Conservation (phyloP, 2,329 filamentous ascomycete species). For the Hortaea werneckii region DNA sequence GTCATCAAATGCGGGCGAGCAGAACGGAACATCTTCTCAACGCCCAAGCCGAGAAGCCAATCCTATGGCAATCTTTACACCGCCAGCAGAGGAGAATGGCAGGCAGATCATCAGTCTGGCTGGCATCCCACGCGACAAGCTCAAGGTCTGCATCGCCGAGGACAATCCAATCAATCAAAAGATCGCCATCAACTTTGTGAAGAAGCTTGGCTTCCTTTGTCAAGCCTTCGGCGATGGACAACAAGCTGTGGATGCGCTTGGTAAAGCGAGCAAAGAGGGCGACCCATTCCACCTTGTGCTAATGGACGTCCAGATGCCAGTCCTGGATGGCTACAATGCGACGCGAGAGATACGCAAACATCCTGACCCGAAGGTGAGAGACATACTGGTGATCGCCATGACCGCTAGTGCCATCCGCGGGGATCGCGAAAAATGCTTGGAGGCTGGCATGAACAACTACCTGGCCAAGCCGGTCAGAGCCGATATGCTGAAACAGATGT, state of each 20-base stretch:
- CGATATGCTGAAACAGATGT: slow-evolving; percentile 73
- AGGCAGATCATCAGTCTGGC: slow-evolving; percentile 52
- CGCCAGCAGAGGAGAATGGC: slow-evolving; percentile 31
- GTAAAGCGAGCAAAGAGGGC: slow-evolving; percentile 58
- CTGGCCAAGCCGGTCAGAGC: slow-evolving; percentile 90
- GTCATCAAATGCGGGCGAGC: slow-evolving; percentile 30
- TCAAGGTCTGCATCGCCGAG: slow-evolving; percentile 87
- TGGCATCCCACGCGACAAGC: slow-evolving; percentile 61
- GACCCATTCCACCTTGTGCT: slow-evolving; percentile 79
- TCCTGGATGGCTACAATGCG: slow-evolving; percentile 85
- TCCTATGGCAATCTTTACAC: slow-evolving; percentile 48
- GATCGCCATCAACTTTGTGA: slow-evolving; percentile 85
- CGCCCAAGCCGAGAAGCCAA: slow-evolving; percentile 32
- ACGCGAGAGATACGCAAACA: slow-evolving; percentile 75
- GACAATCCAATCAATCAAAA: slow-evolving; percentile 93
- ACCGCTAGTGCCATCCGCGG: slow-evolving; percentile 91
- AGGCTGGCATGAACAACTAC: slow-evolving; percentile 96
- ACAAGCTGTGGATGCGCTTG: slow-evolving; percentile 79
- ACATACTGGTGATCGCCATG: slow-evolving; percentile 93
- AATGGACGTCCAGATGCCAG: slow-evolving; percentile 96
- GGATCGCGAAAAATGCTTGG: slow-evolving; percentile 89
- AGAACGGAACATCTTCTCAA: slow-evolving; percentile 9
- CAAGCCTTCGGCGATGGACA: slow-evolving; percentile 84
- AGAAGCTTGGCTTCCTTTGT: slow-evolving; percentile 74
- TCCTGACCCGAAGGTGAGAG: slow-evolving; percentile 61